These are phyloP conservation scores for Pseudogymnoascus sp. DNA, from an alignment of 2,329 filamentous ascomycete species.

Conservation along the genomic window DNA sequence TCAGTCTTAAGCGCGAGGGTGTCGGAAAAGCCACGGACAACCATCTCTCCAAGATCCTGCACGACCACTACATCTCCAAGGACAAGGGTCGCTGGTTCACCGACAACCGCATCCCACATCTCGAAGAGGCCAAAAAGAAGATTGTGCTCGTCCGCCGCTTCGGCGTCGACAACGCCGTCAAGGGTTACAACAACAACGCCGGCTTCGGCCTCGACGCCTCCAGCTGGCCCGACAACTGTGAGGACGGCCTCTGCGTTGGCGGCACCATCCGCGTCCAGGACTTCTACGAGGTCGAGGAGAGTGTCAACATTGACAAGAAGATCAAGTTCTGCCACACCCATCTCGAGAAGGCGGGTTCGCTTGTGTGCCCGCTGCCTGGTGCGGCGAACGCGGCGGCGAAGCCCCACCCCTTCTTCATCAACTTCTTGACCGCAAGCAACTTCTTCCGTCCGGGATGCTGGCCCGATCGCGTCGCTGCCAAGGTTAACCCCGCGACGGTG, in stretches of 20 bases:
- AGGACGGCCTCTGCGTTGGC: constrained; percentile 59
- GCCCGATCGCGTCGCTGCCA: constrained; percentile 84
- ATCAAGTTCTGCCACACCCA: constrained; percentile 65
- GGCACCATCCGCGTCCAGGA: constrained; percentile 82
- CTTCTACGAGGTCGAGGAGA: constrained; percentile 80
- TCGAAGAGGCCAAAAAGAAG: constrained; percentile 72
- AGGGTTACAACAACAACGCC: constrained; percentile 38
- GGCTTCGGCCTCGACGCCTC: constrained; percentile 54
- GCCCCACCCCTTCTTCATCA: constrained; percentile 64
- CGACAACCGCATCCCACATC: constrained; percentile 62
- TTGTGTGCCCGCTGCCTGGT: constrained; percentile 37
- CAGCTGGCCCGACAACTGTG: constrained; percentile 81
- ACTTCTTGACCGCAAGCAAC: constrained; percentile 85
- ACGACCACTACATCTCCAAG: constrained; percentile 58
- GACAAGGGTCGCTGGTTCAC: constrained; percentile 65
- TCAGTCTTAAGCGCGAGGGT: constrained; percentile 88
- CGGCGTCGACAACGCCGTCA: constrained; percentile 48
- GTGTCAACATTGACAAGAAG: constrained; percentile 70
- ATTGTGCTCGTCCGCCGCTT: constrained; percentile 82
- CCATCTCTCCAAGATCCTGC: constrained; percentile 66
- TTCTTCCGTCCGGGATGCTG: constrained; percentile 90
- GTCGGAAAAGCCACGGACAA: constrained; percentile 70
- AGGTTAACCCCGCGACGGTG: constrained; percentile 70
- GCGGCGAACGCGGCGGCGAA: constrained; percentile 23
- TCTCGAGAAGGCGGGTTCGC: constrained; percentile 60